Conservation (phyloP, 169 alveolate species). For the Plasmodium gonderi region DNA sequence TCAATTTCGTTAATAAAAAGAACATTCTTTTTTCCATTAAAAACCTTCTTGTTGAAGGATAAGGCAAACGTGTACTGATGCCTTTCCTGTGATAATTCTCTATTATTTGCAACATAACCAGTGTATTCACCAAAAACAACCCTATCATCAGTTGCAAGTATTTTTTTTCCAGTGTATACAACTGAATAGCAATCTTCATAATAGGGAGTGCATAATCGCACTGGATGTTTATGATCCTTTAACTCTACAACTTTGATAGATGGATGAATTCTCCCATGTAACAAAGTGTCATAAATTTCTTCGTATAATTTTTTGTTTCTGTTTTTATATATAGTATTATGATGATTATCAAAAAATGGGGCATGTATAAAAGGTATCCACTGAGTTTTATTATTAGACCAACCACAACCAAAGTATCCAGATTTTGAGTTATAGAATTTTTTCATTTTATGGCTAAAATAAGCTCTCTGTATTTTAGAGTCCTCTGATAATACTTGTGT, state of each 20-base stretch:
- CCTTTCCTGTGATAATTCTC: slow-evolving; percentile 78
- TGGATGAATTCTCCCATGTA: slow-evolving; percentile 87
- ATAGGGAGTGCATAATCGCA: slow-evolving; percentile 89
- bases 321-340: slow-evolving; percentile 67
- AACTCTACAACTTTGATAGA: slow-evolving; percentile 84
- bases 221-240: slow-evolving; percentile 89
- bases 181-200: slow-evolving; percentile 89
- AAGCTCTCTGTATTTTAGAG: slow-evolving; percentile 65
- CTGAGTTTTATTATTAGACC: slow-evolving; percentile 71
- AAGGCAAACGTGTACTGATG: slow-evolving; percentile 90
- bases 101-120: slow-evolving; percentile 87
- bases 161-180: slow-evolving; percentile 87
- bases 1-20: slow-evolving; percentile 80
- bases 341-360: slow-evolving; percentile 69
- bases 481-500: slow-evolving; percentile 69
- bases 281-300: slow-evolving; percentile 79
- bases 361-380: slow-evolving; percentile 78
- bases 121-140: slow-evolving; percentile 91
- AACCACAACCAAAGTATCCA: slow-evolving; percentile 74
- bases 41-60: slow-evolving; percentile 85
- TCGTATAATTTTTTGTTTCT: slow-evolving; percentile 76
- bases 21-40: slow-evolving; percentile 86
- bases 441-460: slow-evolving; percentile 74
- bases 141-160: slow-evolving; percentile 77
- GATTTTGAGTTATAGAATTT: slow-evolving; percentile 63